A percentile compares a stretch with the other conserved stretches of the same genome.
Evolutionary conservation across 768 basidiomycete species (phyloP).

Genomic region (Chalciporus chontae): DNA sequence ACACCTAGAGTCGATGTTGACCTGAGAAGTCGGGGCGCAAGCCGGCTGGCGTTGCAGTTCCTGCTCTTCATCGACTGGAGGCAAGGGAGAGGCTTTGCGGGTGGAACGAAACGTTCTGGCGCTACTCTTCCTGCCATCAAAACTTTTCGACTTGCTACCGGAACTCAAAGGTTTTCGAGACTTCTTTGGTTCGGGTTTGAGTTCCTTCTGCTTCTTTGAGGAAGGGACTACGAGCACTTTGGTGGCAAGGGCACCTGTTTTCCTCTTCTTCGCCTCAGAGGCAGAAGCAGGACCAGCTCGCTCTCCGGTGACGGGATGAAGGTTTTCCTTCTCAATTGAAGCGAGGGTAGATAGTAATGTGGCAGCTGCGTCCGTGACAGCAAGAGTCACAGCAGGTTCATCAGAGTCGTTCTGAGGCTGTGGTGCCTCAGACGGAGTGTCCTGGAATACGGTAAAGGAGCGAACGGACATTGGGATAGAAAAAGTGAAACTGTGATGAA

Average conservation of each 20-base stretch:
- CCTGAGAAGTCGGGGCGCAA: slow-evolving; percentile 40
- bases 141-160: slow-evolving; percentile 18
- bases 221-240: slow-evolving; percentile 41
- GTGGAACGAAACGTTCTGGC: slow-evolving; percentile 32
- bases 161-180: slow-evolving; percentile 47
- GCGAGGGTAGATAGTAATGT: slow-evolving; percentile 35
- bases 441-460: slow-evolving; percentile 64
- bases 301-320: slow-evolving; percentile 70
- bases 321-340: slow-evolving; percentile 71
- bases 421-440: slow-evolving; percentile 39
- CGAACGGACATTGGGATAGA: slow-evolving; percentile 48
- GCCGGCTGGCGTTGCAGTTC: slow-evolving; percentile 30
- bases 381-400: slow-evolving; percentile 19
- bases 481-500: slow-evolving; percentile 9
- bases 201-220: slow-evolving; percentile 42
- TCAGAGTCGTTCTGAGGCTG: slow-evolving; percentile 29
- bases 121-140: slow-evolving; percentile 40
- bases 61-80: slow-evolving; percentile 55
- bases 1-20: slow-evolving; percentile 65
- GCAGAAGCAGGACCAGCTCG: slow-evolving; percentile 41
- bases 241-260: slow-evolving; percentile 54
- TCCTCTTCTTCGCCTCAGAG: slow-evolving; percentile 57
- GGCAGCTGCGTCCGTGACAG: slow-evolving; percentile 24
- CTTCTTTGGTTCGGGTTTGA: slow-evolving; percentile 51
- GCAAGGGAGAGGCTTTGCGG: slow-evolving; percentile 55